These are phyloP conservation scores for Beta vulgaris DNA, from an alignment of 148 eudicot species.

Conservation along the genomic window DNA sequence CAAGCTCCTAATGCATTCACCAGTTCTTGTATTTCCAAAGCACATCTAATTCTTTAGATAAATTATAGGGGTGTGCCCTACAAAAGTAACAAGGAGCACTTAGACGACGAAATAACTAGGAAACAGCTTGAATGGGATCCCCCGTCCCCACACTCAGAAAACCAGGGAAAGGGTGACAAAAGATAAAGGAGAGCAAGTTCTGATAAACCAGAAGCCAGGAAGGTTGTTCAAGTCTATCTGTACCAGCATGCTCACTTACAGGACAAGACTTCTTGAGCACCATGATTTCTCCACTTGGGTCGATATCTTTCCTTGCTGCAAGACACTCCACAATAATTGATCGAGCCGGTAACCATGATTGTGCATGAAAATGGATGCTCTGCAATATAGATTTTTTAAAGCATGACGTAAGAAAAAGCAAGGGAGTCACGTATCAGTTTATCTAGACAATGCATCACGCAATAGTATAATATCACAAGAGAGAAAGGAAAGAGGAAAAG, in stretches of 20 bases:
- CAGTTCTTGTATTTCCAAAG: too few species aligned
- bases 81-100: too few species aligned
- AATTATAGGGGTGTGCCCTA: neutral
- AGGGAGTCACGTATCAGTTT: neutral
- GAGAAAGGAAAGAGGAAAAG: neutral
- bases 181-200: neutral
- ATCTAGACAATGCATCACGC: neutral
- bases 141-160: too few species aligned
- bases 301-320: constrained; percentile 48
- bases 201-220: neutral
- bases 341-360: constrained; percentile 68
- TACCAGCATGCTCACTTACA: constrained; percentile 38
- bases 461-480: neutral
- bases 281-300: constrained; percentile 58
- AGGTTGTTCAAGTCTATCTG: neutral
- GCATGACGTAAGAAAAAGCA: neutral
- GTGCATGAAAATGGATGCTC: constrained; percentile 48
- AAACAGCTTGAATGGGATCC: too few species aligned
- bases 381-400: constrained; percentile 18
- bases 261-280: constrained; percentile 52
- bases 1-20: neutral
- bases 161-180: neutral
- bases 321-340: constrained; percentile 52
- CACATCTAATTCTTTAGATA: neutral
- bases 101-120: too few species aligned